phyloP scores from a whole-genome alignment of 164 flowering plant genomes.

The Stephania yunnanensis region DNA sequence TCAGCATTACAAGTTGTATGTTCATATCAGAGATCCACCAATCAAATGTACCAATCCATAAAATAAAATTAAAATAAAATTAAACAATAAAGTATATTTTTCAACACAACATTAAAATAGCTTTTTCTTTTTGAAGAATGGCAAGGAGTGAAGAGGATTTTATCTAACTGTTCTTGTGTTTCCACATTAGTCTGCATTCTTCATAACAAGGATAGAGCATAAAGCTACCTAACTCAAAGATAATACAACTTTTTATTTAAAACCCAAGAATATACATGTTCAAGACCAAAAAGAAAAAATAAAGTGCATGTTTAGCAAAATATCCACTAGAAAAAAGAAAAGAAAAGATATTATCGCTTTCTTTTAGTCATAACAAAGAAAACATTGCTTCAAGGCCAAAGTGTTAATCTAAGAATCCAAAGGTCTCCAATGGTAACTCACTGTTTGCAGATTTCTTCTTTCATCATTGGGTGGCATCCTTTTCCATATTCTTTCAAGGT shows the following conservation, averaged over 20 bases:
- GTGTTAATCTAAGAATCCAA: no score
- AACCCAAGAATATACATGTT: no score
- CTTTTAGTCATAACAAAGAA: not conserved
- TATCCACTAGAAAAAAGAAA: not conserved
- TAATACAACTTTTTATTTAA: not conserved
- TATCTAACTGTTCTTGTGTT: not conserved
- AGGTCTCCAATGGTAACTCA: slow-evolving; percentile 29
- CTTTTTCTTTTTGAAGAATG: no score
- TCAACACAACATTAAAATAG: no score
- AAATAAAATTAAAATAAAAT: not conserved
- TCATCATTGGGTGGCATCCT: slow-evolving; percentile 55
- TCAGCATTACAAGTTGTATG: not conserved
- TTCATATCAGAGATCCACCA: not conserved
- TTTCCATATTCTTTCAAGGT: slow-evolving; percentile 49
- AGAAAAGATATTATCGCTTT: not conserved
- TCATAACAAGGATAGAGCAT: not conserved
- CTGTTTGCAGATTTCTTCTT: slow-evolving; percentile 60
- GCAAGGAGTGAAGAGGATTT: no score
- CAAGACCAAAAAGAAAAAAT: no score
- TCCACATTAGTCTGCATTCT: not conserved
- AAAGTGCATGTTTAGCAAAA: not conserved
- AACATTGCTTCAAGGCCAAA: not conserved
- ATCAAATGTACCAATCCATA: not conserved
- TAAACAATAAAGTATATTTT: not conserved
- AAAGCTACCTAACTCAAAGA: not conserved